Evolutionary conservation across 495 filamentous ascomycete species (phyloP).

Genomic region (Ramalina intermedia): DNA sequence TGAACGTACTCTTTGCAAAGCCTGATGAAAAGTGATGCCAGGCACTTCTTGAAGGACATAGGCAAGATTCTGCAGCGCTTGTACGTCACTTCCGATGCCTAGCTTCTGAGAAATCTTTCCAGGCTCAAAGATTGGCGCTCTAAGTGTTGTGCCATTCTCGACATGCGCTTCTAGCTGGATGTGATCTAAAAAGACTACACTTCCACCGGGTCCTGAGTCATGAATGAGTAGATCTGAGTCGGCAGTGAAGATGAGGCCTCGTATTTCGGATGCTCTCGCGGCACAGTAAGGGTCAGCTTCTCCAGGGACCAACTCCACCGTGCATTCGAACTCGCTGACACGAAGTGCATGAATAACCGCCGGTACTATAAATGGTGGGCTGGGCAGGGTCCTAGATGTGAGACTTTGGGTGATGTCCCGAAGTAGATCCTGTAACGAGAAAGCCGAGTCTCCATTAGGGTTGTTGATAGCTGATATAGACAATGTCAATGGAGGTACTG

Average conservation of each 20-base stretch:
- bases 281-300: constrained; percentile 64
- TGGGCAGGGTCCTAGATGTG: constrained; percentile 26
- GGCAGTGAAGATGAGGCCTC: constrained; percentile 41
- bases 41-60: constrained; percentile 21
- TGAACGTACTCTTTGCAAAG: background rate
- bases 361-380: constrained; percentile 51
- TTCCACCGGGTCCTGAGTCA: constrained; percentile 41
- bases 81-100: constrained; percentile 12
- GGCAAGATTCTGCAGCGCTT: constrained; percentile 22
- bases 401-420: background rate
- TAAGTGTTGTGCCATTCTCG: constrained; percentile 13
- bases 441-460: background rate
- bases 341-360: constrained; percentile 49
- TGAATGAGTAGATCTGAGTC: constrained; percentile 67
- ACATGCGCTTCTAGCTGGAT: background rate
- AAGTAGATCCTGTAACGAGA: background rate
- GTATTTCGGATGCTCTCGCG: constrained; percentile 30
- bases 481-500: background rate
- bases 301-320: constrained; percentile 45
- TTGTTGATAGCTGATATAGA: background rate
- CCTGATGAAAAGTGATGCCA: constrained; percentile 9
- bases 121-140: constrained; percentile 25
- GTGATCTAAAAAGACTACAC: constrained; percentile 45
- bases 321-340: constrained; percentile 28
- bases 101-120: constrained; percentile 24